phyloP scores from a whole-genome alignment of 2,329 filamentous ascomycete species.

The Penicillium sp. region DNA sequence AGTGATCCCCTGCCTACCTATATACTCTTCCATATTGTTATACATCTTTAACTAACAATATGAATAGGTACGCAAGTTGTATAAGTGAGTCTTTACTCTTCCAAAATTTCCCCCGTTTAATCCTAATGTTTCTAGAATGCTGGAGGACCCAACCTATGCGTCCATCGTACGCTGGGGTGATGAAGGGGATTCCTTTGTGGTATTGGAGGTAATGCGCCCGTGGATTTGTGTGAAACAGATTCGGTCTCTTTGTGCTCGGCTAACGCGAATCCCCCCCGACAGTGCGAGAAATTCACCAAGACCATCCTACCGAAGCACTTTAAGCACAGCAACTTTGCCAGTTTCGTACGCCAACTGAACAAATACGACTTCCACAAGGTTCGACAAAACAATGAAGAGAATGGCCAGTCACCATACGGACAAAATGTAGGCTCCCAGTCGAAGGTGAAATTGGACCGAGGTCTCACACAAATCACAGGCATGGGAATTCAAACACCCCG shows the following conservation, averaged over 20 bases:
- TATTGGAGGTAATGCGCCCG: conserved; percentile 70
- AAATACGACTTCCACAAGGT: conserved; percentile 99
- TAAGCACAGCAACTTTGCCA: conserved; percentile 98
- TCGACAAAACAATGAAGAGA: conserved; percentile 83
- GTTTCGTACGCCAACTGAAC: conserved; percentile 92
- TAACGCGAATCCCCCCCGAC: conserved; percentile 20
- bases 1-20: conserved; percentile 43
- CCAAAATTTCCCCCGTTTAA: conserved; percentile 6
- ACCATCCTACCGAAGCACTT: conserved; percentile 96
- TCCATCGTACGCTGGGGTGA: conserved; percentile 95
- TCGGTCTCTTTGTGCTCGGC: conserved; percentile 8
- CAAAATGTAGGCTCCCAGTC: conserved; percentile 57
- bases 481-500: conserved; percentile 97
- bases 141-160: conserved; percentile 90
- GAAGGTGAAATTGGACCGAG: not conserved
- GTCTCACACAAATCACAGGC: conserved; percentile 51
- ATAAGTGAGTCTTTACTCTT: conserved; percentile 75
- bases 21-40: conserved; percentile 6
- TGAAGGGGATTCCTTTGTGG: conserved; percentile 92
- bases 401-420: conserved; percentile 75
- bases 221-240: conserved; percentile 13
- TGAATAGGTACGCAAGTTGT: conserved; percentile 87
- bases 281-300: conserved; percentile 99
- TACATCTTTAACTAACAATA: conserved; percentile 17
- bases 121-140: conserved; percentile 63